Evolutionary conservation across 768 basidiomycete species (phyloP), one percentile per base, ranked within the genome.

Genomic region (Termitomyces sp.): DNA sequence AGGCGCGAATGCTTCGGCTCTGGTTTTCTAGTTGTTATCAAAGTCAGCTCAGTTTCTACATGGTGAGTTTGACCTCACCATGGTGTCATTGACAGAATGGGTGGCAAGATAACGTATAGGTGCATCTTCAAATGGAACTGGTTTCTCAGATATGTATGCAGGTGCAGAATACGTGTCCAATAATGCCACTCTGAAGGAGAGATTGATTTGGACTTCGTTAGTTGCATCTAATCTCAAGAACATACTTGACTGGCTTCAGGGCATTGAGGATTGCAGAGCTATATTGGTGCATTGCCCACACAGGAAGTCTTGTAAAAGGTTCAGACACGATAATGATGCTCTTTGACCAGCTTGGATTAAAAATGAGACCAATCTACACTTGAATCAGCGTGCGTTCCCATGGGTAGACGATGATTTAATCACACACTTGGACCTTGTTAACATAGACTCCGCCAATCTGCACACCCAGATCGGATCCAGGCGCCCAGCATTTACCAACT

Each of bases 81-180:
- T 57, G 43, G 59, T 35, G 10, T 59, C 54, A 51, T 61, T 56
- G 11, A 63, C 48, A 16, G 62, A 41, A 18, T 62, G 60, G 0
- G 72, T 71, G 5, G 75, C 70, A 22, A 87, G 76, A 65, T 80
- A 85, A 28, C 84, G 79, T 22, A 85, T 59, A 3, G 85, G 83
- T 5, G 83, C 76, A 52, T 74, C 73, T 41, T 75, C 71, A 48
- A 70, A 68, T 0, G 76, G 55, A 6, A 74, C 65, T 9, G 72
- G 68, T 11, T 65, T 59, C 20, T 61, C 60, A 14, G 75, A 74
- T 18, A 81, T 74, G 60, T 86, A 87, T 5, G 72, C 69, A 11
- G 78, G 75, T 16, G 72, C 71, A 5, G 80, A 67, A 61, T 87
- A 87, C 5, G 73, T 70, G 63, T 86, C 86, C 22, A 87, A 65